Base-by-base conservation (phyloP, 345 rosid species). In the Litchi chinensis region DNA sequence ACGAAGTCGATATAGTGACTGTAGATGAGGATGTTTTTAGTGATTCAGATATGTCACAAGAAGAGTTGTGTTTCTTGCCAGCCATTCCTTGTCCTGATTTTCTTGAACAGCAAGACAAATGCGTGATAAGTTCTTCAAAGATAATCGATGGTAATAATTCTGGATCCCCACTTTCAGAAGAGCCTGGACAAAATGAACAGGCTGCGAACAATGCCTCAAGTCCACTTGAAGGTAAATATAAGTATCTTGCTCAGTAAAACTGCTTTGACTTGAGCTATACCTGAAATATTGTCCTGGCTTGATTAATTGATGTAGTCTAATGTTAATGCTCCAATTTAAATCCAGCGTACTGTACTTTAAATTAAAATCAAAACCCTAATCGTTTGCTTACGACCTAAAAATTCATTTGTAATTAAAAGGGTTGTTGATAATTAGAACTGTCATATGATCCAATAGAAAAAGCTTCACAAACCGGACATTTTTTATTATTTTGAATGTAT, bases 31-130 rank as follows among this genome's bases (percentile, higher is more conserved):
- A 91, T 86, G 85, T 83, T 76, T 90, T 94, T 81, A 97, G 98
- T 85, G 99, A 94, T 85, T 94, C 99, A 74, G 99, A 97, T 80
- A 88, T 86, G 86, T 97, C 99, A 67, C 97, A 91, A 78, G 99
- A 94, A 78, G 98, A 97, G 83, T 86, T 97, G 9, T 85, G 95
- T 74, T 97, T 93, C 89, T 89, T 96, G 90, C 99, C 97, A 76
- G 95, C 95, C 68, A 79, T 83, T 80, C 99, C 99, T 65, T 90
- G 90, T 83, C 97, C 97, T 8, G 97, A 93, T 83, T 77, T 84
- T 85, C 88, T 82, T 11, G 97, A 92, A 78, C 90, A 86, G 86
- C 91, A 86, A 83, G 96, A 90, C 71, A 88, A 87, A 82, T 83
- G 88, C 37, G 76, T 77, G 54, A 90, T 89, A 76, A 88, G 94